Conservation (phyloP, 1,284 basidiomycete genomes). For the Rhodotorula sp. region DNA sequence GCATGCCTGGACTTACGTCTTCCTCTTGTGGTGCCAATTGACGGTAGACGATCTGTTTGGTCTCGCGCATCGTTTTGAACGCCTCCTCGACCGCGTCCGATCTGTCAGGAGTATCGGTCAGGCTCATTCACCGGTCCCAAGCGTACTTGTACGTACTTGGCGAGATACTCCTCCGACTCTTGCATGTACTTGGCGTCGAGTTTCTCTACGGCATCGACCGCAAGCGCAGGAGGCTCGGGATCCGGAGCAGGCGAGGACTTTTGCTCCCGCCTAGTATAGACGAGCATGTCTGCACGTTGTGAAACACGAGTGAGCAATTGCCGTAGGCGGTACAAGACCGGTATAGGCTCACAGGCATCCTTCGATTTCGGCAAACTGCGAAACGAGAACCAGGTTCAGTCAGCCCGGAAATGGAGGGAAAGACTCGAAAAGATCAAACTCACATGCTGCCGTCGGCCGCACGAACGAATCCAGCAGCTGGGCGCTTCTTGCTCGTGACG, state of each 20-base stretch:
- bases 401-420: too few relatives aligned
- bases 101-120: background rate
- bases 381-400: background rate
- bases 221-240: constrained; percentile 57
- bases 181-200: constrained; percentile 60
- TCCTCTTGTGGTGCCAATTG: constrained; percentile 61
- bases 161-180: constrained; percentile 59
- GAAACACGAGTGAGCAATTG: background rate
- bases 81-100: constrained; percentile 37
- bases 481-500: constrained; percentile 34
- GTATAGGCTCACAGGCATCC: constrained; percentile 38
- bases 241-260: background rate
- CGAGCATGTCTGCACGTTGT: constrained; percentile 71
- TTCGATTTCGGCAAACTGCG: constrained; percentile 37
- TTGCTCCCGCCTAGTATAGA: constrained; percentile 62
- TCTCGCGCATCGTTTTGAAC: constrained; percentile 58
- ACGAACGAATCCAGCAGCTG: constrained; percentile 11
- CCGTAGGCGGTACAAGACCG: background rate
- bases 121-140: background rate
- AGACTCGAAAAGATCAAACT: background rate
- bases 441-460: constrained; percentile 18
- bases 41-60: constrained; percentile 62
- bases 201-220: constrained; percentile 58
- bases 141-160: constrained; percentile 48
- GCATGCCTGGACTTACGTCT: constrained; percentile 53